Base-by-base conservation (phyloP, 179 eudicot genomes). In the Beta lomatogona region DNA sequence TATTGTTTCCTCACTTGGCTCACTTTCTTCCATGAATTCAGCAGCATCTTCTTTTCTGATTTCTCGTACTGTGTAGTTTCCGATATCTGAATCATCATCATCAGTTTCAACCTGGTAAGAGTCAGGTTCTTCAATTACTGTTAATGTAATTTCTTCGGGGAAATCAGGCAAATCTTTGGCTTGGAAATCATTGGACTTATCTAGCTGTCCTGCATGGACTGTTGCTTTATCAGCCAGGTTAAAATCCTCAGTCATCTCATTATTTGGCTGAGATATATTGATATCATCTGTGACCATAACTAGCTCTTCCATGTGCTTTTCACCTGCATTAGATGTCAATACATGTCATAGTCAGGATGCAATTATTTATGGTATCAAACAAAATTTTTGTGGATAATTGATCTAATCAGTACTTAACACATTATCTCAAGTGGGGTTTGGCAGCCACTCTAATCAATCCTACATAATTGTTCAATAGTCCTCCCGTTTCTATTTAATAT, bases 71-170 rank as follows among this genome's bases (percentile, higher is more conserved):
- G 28, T 60, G 58, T 76, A 36, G 73, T 76, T 55, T 73, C 63
- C 81, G 59, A 25, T 55, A 19, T 25, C 18, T 58, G 53, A 72
- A 81, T 76, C 86, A 14, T 76, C 78, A 36, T 65, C 81, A 57
- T 48, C 73, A 52, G 66, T 45, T 82, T 77, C 80, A 28, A 59
- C 66, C 44, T 81, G 41, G 45, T 60, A 45, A 60, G 66, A 76
- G 25, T 79, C 83, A 59, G 79, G 55, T 3, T 67, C 79, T 75
- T 10, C 76, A 67, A 45, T 67, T 72, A 25, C 71, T 25, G 69
- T 78, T 22, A 76, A 78, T 19, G 36, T 48, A 55, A 75, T 66
- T 52, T 78, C 79, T 13, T 55, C 68, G 14, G n/a, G 3, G 73
- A 9, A 73, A 9, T 82, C 70, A 46, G 50, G 28, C 25, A 75